Evolutionary conservation across 1,139 yeast genomes (phyloP).

Genomic region (Pichiaceae sp.): DNA sequence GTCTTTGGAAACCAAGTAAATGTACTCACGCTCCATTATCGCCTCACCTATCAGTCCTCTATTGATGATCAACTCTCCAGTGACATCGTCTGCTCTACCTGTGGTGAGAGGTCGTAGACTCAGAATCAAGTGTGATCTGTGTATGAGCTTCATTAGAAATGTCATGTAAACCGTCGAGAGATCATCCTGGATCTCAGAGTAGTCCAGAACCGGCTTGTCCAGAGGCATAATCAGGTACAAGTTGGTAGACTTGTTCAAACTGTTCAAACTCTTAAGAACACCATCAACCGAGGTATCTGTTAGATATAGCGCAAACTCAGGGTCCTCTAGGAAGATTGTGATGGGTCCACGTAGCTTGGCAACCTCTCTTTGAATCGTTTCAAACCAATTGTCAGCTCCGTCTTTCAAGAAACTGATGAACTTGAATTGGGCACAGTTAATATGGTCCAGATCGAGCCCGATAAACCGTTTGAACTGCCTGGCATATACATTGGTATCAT

Average conservation of each 20-base stretch:
- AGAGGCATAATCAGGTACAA: slow-evolving; percentile 24
- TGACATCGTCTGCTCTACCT: slow-evolving; percentile 76
- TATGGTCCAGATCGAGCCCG: slow-evolving; percentile 11
- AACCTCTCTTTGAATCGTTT: slow-evolving; percentile 6
- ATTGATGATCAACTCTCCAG: slow-evolving; percentile 58
- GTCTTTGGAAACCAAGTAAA: slow-evolving; percentile 55
- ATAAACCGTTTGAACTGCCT: slow-evolving; percentile 33
- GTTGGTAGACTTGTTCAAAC: slow-evolving; percentile 32
- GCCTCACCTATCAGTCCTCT: slow-evolving; percentile 33
- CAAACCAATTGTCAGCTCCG: slow-evolving; percentile 10
- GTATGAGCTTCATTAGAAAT: slow-evolving; percentile 39
- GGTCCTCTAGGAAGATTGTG: slow-evolving; percentile 22
- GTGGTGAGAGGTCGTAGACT: slow-evolving; percentile 61
- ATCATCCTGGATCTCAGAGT: slow-evolving; percentile 25
- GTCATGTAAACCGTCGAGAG: slow-evolving; percentile 34
- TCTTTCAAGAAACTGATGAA: slow-evolving; percentile 37
- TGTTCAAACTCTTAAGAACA: slow-evolving; percentile 29
- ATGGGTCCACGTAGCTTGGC: slow-evolving; percentile 5
- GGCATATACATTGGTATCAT: slow-evolving; percentile 29
- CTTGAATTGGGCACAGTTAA: slow-evolving; percentile 23
- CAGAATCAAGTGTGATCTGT: slow-evolving; percentile 42
- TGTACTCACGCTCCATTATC: slow-evolving; percentile 50
- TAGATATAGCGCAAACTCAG: slow-evolving; percentile 42
- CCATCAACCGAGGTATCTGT: slow-evolving; percentile 26
- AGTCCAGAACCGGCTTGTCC: slow-evolving; percentile 32